phyloP scores from a whole-genome alignment of 805 yeast genomes.

The Millerozyma acaciae region DNA sequence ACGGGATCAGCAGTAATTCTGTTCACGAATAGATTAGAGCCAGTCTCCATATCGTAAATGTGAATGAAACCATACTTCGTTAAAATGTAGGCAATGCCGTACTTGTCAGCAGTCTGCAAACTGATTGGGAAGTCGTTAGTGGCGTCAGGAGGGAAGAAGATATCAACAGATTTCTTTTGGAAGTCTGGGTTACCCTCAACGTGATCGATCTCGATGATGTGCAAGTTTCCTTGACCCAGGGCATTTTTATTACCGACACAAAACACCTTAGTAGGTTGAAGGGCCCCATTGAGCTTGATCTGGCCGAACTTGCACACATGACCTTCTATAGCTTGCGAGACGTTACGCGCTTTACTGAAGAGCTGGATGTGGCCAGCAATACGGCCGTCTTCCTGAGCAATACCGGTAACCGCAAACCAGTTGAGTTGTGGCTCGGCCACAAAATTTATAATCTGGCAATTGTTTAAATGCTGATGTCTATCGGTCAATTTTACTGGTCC shows the following conservation, averaged over 20 bases:
- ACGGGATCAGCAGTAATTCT: conserved; percentile 95
- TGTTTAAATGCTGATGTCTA: conserved; percentile 74
- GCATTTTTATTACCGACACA: conserved; percentile 89
- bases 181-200: conserved; percentile 79
- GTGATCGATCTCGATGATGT: conserved; percentile 95
- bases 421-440: conserved; percentile 73
- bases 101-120: conserved; percentile 77
- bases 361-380: conserved; percentile 96
- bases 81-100: conserved; percentile 82
- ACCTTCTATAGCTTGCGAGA: conserved; percentile 96
- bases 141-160: conserved; percentile 96
- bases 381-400: conserved; percentile 88
- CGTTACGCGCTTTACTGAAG: conserved; percentile 80
- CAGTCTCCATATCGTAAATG: conserved; percentile 89
- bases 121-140: conserved; percentile 95
- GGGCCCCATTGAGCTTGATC: conserved; percentile 68
- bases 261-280: conserved; percentile 76
- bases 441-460: conserved; percentile 87
- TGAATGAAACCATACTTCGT: conserved; percentile 97
- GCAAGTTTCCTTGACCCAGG: conserved; percentile 68
- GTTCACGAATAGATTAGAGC: conserved; percentile 88
- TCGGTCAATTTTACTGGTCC: conserved; percentile 82
- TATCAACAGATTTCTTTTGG: conserved; percentile 84
- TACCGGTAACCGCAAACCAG: conserved; percentile 96
- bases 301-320: conserved; percentile 90